Conservation (phyloP, 345 rosid species). For the Euphorbia pulcherrima region DNA sequence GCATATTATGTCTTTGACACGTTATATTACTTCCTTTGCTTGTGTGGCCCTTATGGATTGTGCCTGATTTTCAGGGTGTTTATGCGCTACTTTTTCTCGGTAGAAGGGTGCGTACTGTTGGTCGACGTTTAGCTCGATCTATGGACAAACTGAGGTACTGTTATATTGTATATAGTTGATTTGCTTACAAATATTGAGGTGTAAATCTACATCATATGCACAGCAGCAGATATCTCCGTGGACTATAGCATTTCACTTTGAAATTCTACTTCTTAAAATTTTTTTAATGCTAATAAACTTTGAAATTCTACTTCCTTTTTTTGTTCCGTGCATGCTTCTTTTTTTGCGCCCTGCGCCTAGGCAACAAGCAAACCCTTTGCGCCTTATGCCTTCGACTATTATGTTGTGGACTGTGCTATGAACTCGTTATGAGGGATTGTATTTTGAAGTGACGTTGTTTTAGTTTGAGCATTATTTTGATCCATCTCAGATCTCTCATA, state of each 20-base stretch:
- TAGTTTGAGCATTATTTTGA: background rate
- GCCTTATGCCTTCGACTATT: too few relatives aligned
- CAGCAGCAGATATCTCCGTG: background rate
- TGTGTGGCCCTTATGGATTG: conserved; percentile 19
- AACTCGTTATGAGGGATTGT: background rate
- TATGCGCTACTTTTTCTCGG: conserved; percentile 83
- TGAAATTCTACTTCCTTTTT: too few relatives aligned
- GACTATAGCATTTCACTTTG: too few relatives aligned
- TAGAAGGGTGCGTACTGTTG: conserved; percentile 82
- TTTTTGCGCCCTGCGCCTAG: too few relatives aligned
- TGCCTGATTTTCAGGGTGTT: conserved; percentile 57
- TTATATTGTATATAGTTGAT: conserved; percentile 6
- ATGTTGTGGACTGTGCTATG: background rate
- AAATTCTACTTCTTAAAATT: too few relatives aligned
- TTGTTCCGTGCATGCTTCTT: too few relatives aligned
- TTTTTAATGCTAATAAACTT: too few relatives aligned
- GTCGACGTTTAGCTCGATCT: conserved; percentile 76
- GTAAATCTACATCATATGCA: background rate
- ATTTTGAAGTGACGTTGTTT: conserved; percentile 3
- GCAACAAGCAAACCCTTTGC: too few relatives aligned
- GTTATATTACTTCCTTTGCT: conserved; percentile 3
- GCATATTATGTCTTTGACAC: background rate
- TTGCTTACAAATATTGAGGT: background rate
- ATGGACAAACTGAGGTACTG: conserved; percentile 87
- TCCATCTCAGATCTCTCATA: background rate